Percentiles rank a stretch among this genome's conserved stretches.
phyloP scores from a whole-genome alignment of 1,284 basidiomycete species.

The Papiliotrema fonsecae region DNA sequence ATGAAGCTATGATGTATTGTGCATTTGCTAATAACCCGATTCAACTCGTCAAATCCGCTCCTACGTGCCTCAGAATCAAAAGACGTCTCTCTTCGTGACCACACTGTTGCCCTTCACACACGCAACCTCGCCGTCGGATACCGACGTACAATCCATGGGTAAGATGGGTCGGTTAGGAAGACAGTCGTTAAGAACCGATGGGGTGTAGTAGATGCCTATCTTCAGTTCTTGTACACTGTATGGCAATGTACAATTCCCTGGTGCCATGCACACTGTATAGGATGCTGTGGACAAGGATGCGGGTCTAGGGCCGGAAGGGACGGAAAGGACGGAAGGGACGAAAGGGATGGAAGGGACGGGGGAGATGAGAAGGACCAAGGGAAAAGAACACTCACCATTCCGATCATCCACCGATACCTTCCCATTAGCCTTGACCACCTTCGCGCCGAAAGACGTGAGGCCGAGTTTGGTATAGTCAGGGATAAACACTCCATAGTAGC shows the following conservation, averaged over 20 bases:
- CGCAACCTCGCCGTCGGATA: neutral
- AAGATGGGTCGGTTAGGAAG: neutral
- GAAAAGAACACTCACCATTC: neutral
- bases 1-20: too few relatives aligned
- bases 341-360: neutral
- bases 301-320: neutral
- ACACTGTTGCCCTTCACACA: neutral
- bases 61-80: too few relatives aligned
- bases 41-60: too few relatives aligned
- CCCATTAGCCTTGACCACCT: neutral
- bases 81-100: neutral
- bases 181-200: neutral
- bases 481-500: neutral
- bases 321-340: neutral
- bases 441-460: constrained; percentile 1
- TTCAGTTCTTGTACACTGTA: neutral
- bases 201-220: neutral
- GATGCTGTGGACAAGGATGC: neutral
- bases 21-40: too few relatives aligned
- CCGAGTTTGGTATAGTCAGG: neutral
- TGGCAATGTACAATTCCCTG: too few relatives aligned
- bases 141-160: neutral
- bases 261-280: too few relatives aligned
- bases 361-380: neutral
- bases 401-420: neutral